Evolutionary conservation across 108 stramenopile species (phyloP).

Genomic region (Cylindrotheca fusiformis): DNA sequence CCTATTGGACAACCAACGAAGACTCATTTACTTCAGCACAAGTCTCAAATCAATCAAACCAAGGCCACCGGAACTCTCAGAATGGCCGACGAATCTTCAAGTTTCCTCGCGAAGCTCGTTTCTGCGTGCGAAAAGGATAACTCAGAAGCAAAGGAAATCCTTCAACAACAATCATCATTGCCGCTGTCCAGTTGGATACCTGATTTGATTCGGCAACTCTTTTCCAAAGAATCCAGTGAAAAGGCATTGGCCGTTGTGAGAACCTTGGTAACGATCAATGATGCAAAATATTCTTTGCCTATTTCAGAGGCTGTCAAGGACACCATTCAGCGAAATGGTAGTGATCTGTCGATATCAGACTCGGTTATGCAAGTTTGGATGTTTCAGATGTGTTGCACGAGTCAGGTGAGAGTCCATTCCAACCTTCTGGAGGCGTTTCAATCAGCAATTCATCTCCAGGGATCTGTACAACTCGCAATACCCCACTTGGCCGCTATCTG

Average conservation of each 20-base stretch:
- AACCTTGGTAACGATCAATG: slow-evolving; percentile 6
- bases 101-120: background rate
- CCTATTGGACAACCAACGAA: no score
- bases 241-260: background rate
- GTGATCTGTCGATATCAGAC: slow-evolving; percentile 1
- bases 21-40: no score
- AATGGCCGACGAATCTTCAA: background rate
- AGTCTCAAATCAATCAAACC: no score
- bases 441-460: background rate
- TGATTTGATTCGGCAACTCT: background rate
- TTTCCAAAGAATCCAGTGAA: background rate
- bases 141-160: background rate
- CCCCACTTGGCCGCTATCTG: slow-evolving; percentile 2
- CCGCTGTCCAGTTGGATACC: background rate
- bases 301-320: background rate
- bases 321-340: background rate
- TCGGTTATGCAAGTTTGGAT: slow-evolving; percentile 19
- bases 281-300: background rate
- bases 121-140: background rate
- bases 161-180: background rate
- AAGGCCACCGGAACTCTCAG: no score
- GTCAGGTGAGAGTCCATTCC: slow-evolving; percentile 11
- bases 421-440: slow-evolving; percentile 5
- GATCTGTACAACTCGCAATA: slow-evolving; percentile 6
- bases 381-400: slow-evolving; percentile 8